Evolutionary conservation across 345 rosid species (phyloP).

Genomic region (Aquilaria sinensis): DNA sequence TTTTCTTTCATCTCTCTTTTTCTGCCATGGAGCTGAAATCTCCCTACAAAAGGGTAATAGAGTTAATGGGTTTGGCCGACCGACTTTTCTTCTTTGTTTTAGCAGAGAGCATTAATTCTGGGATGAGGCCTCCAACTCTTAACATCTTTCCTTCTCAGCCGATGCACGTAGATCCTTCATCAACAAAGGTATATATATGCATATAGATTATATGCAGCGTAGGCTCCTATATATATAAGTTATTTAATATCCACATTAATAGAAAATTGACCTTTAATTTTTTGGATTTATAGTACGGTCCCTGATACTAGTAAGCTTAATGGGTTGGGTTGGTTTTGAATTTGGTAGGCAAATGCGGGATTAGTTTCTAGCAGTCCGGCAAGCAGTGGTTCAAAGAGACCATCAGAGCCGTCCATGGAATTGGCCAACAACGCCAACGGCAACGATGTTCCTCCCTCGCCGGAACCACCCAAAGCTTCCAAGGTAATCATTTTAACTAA

Average conservation of each 20-base stretch:
- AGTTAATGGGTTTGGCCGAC: conserved; percentile 18
- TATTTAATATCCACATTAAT: conserved; percentile 28
- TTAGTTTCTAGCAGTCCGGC: conserved; percentile 28
- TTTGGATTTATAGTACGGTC: neutral
- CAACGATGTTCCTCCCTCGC: conserved; percentile 26
- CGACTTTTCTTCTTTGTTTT: conserved; percentile 17
- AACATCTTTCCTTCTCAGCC: conserved; percentile 99
- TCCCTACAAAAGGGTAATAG: conserved; percentile 14
- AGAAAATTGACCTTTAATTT: neutral
- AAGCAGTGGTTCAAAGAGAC: conserved; percentile 43
- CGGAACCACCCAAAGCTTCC: conserved; percentile 33
- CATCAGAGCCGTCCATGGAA: conserved; percentile 53
- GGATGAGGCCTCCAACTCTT: conserved; percentile 91
- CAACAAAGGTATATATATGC: conserved; percentile 22
- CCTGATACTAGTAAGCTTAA: neutral
- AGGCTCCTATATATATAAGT: conserved; percentile 3
- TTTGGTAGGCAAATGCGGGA: conserved; percentile 31
- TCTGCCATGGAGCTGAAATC: conserved; percentile 13
- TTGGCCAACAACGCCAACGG: conserved; percentile 35
- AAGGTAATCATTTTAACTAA: conserved; percentile 25
- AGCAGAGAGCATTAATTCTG: conserved; percentile 47
- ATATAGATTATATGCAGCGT: conserved; percentile 9
- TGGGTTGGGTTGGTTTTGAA: conserved; percentile 15
- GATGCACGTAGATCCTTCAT: conserved; percentile 67
- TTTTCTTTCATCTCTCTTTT: conserved; percentile 10